Percentiles rank a stretch among this genome's conserved stretches.
These are phyloP conservation scores for Beauveria rudraprayagi DNA, from an alignment of 2,329 filamentous ascomycete genomes.

Conservation along the genomic window DNA sequence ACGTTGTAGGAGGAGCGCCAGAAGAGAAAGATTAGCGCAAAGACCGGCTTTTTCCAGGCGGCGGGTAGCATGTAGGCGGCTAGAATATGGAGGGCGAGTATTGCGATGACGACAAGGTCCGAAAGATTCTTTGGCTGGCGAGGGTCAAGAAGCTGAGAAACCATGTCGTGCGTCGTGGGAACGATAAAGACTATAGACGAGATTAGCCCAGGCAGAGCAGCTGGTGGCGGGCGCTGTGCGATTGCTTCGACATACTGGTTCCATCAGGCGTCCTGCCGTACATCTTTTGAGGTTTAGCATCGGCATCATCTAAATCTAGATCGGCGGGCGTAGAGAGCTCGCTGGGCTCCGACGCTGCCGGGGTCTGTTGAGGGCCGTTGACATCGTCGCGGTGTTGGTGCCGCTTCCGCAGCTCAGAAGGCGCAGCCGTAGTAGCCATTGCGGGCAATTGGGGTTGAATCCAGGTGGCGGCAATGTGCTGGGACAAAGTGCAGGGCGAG, in stretches of 20 bases:
- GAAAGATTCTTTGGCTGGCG: slow-evolving; percentile 92
- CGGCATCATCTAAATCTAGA: slow-evolving; percentile 7
- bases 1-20: slow-evolving; percentile 91
- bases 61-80: slow-evolving; percentile 66
- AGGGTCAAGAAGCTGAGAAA: slow-evolving; percentile 90
- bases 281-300: slow-evolving; percentile 55
- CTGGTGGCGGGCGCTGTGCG: slow-evolving; percentile 3
- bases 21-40: slow-evolving; percentile 78
- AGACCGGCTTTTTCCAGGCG: slow-evolving; percentile 62
- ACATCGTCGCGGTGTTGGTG: slow-evolving; percentile 6
- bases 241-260: slow-evolving; percentile 56
- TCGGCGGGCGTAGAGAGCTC: slow-evolving; percentile 8
- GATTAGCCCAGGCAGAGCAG: slow-evolving; percentile 11
- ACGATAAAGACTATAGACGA: slow-evolving; percentile 74
- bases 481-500: neutral
- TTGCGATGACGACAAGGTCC: slow-evolving; percentile 69
- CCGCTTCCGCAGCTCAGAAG: slow-evolving; percentile 12
- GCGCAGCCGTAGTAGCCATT: slow-evolving; percentile 4
- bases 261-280: slow-evolving; percentile 88
- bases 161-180: slow-evolving; percentile 96
- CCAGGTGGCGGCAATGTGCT: neutral
- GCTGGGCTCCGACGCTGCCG: slow-evolving; percentile 2
- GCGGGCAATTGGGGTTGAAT: slow-evolving; percentile 9
- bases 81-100: slow-evolving; percentile 68
- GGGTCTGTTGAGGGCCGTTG: slow-evolving; percentile 10